phyloP scores from a whole-genome alignment of 495 filamentous ascomycete species.

The Penicillium herquei region DNA sequence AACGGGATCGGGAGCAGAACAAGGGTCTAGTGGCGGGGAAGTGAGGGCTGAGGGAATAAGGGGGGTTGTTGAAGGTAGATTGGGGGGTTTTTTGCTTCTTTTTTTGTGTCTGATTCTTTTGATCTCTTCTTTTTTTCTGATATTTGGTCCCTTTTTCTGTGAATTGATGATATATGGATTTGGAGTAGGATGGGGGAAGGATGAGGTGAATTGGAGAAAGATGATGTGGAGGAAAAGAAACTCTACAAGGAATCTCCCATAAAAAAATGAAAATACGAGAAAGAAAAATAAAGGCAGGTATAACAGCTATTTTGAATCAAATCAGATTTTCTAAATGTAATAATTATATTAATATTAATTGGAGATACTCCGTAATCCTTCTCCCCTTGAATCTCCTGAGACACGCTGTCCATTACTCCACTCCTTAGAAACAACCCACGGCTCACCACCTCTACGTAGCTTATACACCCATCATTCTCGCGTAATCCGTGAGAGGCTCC shows the following conservation, averaged over 20 bases:
- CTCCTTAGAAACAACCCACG: slow-evolving; percentile 6
- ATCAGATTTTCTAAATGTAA: too few relatives aligned
- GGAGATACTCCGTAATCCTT: not conserved
- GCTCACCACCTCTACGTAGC: slow-evolving; percentile 2
- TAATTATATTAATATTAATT: too few relatives aligned
- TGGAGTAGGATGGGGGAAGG: not conserved
- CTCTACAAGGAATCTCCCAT: not conserved
- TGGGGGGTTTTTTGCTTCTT: not conserved
- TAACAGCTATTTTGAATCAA: too few relatives aligned
- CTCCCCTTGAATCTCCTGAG: slow-evolving; percentile 12
- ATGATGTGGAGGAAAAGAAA: not conserved
- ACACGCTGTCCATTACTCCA: slow-evolving; percentile 13
- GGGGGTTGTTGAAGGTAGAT: not conserved
- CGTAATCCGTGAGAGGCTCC: slow-evolving; percentile 17
- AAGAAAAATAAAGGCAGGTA: not conserved
- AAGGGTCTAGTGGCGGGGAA: slow-evolving; percentile 15
- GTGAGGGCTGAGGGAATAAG: slow-evolving; percentile 12
- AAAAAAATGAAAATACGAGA: not conserved
- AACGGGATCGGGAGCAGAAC: slow-evolving; percentile 14
- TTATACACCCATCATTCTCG: slow-evolving; percentile 21
- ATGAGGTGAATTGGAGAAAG: not conserved
- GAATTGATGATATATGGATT: not conserved
- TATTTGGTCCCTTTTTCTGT: not conserved
- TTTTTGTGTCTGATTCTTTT: not conserved
- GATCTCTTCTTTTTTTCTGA: too few relatives aligned